These are phyloP conservation scores for Aspergillus avenaceus DNA, from an alignment of 495 filamentous ascomycete genomes.

Conservation along the genomic window DNA sequence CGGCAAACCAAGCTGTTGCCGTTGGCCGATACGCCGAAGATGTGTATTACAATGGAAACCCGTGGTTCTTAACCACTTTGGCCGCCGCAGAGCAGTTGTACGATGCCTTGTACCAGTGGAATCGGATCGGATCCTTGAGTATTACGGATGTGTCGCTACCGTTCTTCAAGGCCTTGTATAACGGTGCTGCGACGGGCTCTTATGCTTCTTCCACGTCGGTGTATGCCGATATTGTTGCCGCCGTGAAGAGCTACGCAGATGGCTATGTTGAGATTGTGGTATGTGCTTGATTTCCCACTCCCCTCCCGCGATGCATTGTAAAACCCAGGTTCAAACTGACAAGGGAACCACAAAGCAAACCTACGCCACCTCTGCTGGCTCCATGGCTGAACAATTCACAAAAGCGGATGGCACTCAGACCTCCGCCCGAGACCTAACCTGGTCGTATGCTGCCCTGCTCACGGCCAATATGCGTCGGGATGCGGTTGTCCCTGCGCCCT, in stretches of 20 bases:
- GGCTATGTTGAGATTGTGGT: slow-evolving; percentile 55
- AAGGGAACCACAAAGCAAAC: slow-evolving; percentile 29
- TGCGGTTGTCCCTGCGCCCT: slow-evolving; percentile 49
- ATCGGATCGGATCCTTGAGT: slow-evolving; percentile 44
- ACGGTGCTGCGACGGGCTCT: slow-evolving; percentile 37
- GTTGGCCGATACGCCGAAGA: slow-evolving; percentile 62
- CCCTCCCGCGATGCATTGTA: neutral
- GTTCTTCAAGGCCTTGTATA: slow-evolving; percentile 53
- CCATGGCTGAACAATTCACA: slow-evolving; percentile 58
- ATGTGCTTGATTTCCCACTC: slow-evolving; percentile 1
- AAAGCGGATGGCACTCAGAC: slow-evolving; percentile 45
- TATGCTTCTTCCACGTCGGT: slow-evolving; percentile 38
- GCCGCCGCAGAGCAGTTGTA: slow-evolving; percentile 61
- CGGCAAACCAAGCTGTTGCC: neutral
- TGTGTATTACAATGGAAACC: slow-evolving; percentile 58
- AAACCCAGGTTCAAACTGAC: neutral
- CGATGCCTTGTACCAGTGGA: slow-evolving; percentile 55
- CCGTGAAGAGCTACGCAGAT: slow-evolving; percentile 60
- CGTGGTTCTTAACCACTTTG: slow-evolving; percentile 58
- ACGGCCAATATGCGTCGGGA: slow-evolving; percentile 47
- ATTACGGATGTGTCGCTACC: slow-evolving; percentile 48
- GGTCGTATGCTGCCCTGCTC: slow-evolving; percentile 50
- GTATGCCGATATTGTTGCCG: slow-evolving; percentile 48
- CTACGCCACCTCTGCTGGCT: slow-evolving; percentile 45
- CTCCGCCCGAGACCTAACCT: slow-evolving; percentile 53